Conservation (phyloP, 495 filamentous ascomycete species). For the Clavariopsis aquatica region DNA sequence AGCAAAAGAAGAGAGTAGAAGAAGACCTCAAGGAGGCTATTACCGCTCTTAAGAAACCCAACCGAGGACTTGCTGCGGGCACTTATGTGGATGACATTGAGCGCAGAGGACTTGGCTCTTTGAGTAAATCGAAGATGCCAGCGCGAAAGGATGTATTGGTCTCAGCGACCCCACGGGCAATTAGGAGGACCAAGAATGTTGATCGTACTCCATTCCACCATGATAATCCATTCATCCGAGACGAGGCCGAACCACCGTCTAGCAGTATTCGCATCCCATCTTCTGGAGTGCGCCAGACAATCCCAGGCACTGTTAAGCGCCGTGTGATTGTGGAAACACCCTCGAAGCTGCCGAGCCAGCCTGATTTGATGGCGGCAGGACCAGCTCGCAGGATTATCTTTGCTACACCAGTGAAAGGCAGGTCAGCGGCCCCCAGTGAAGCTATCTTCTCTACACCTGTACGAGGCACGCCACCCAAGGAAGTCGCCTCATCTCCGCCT, state of each 20-base stretch:
- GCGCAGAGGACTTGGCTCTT: conserved; percentile 53
- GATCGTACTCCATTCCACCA: conserved; percentile 21
- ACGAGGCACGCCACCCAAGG: neutral
- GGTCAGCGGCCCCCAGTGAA: neutral
- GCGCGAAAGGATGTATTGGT: conserved; percentile 56
- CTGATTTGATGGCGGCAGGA: neutral
- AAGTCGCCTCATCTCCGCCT: conserved; percentile 1
- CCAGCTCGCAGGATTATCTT: conserved; percentile 14
- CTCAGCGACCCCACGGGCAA: conserved; percentile 41
- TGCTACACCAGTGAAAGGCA: conserved; percentile 26
- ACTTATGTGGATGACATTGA: conserved; percentile 71
- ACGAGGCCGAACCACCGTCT: conserved; percentile 24
- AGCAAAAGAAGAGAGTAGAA: conserved; percentile 73
- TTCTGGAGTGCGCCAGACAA: conserved; percentile 35
- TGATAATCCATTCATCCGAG: conserved; percentile 28
- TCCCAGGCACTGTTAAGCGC: conserved; percentile 21
- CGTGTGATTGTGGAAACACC: conserved; percentile 34
- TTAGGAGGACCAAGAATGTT: conserved; percentile 23
- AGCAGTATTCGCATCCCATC: conserved; percentile 39
- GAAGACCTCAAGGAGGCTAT: conserved; percentile 85
- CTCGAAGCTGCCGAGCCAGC: conserved; percentile 16
- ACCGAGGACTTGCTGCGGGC: conserved; percentile 73
- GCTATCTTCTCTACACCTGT: neutral
- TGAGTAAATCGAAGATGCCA: conserved; percentile 48
- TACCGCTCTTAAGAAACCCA: conserved; percentile 78